Percentiles rank a stretch among this genome's conserved stretches.
Conservation (phyloP, 768 basidiomycete species). For the Coprinopsis marcescibilis region DNA sequence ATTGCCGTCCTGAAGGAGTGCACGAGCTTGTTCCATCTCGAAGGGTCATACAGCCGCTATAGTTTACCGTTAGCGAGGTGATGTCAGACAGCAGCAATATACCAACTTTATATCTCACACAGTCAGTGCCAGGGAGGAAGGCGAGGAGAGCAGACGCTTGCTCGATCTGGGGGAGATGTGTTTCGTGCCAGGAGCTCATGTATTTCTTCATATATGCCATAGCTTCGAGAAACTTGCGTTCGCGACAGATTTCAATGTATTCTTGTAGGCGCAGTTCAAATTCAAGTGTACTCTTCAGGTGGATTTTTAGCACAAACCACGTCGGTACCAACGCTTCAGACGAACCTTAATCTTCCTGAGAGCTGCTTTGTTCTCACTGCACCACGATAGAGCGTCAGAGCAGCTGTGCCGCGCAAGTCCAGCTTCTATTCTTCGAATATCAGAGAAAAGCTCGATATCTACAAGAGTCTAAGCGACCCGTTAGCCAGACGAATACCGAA, state of each 20-base stretch:
- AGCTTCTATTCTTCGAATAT: constrained; percentile 80
- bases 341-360: constrained; percentile 84
- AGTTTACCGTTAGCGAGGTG: constrained; percentile 7
- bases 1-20: constrained; percentile 81
- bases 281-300: constrained; percentile 88
- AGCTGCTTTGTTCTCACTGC: constrained; percentile 90
- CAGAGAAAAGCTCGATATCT: constrained; percentile 87
- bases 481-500: constrained; percentile 10
- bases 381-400: constrained; percentile 90
- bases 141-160: constrained; percentile 75
- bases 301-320: constrained; percentile 2
- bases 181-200: constrained; percentile 75
- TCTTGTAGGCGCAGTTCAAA: constrained; percentile 95
- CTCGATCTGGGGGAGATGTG: constrained; percentile 71
- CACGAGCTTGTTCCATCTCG: constrained; percentile 72
- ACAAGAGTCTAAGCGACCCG: constrained; percentile 58
- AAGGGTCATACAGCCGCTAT: constrained; percentile 77
- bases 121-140: constrained; percentile 63
- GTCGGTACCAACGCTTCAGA: background rate
- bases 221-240: constrained; percentile 61
- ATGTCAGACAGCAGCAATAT: background rate
- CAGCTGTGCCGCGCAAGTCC: constrained; percentile 74
- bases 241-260: constrained; percentile 86
- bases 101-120: constrained; percentile 74
- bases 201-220: constrained; percentile 82